These are phyloP conservation scores for Aristolochia contorta DNA, from an alignment of 164 flowering plant genomes.

Conservation along the genomic window DNA sequence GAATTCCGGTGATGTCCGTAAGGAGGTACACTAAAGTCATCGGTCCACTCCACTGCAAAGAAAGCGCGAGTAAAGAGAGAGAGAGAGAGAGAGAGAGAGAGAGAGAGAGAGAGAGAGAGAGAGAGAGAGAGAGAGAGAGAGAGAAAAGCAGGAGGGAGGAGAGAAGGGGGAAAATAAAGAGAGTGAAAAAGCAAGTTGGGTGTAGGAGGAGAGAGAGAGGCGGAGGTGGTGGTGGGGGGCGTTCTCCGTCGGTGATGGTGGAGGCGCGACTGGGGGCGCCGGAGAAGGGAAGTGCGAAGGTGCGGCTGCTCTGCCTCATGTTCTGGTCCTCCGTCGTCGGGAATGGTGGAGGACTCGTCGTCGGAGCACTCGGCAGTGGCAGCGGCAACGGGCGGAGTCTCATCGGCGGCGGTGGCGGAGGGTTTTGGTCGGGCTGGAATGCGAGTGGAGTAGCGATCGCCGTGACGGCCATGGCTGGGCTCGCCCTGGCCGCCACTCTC, in stretches of 20 bases:
- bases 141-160: no score
- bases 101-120: no score
- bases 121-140: no score
- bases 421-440: constrained; percentile 20
- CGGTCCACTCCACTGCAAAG: no score
- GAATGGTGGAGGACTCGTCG: constrained; percentile 11
- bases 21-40: no score
- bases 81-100: no score
- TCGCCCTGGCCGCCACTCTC: constrained; percentile 57
- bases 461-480: constrained; percentile 63
- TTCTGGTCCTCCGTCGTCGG: constrained; percentile 14
- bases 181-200: no score
- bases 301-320: constrained; percentile 5
- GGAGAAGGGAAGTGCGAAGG: neutral
- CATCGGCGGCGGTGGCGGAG: constrained; percentile 14
- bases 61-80: no score
- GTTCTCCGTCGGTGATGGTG: neutral
- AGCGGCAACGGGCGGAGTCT: constrained; percentile 18
- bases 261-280: neutral
- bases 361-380: constrained; percentile 2
- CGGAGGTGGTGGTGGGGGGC: no score
- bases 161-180: no score
- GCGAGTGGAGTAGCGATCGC: constrained; percentile 29
- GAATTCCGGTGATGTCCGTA: no score
- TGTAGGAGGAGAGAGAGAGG: no score